phyloP scores from a whole-genome alignment of 2,329 filamentous ascomycete genomes.

The Cercospora sp. region DNA sequence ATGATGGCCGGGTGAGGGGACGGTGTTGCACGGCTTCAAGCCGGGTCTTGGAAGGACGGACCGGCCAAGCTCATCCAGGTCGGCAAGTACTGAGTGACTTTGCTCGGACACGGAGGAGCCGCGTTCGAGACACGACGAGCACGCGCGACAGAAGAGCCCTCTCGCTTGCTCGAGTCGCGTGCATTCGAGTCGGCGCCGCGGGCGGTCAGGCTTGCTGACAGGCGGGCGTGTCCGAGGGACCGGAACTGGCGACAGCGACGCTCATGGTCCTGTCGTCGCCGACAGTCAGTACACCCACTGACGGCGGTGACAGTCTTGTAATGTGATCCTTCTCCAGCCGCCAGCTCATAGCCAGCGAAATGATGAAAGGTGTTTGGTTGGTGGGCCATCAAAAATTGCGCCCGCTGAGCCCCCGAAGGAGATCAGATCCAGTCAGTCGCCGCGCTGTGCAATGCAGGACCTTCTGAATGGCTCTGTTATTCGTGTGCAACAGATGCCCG shows the following conservation, averaged over 20 bases:
- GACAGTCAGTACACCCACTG: too few species aligned
- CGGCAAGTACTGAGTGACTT: not conserved
- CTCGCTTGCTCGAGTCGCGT: too few species aligned
- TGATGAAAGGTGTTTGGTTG: not conserved
- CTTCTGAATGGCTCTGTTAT: not conserved
- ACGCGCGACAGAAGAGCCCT: too few species aligned
- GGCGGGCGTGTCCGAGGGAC: too few species aligned
- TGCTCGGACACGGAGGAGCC: too few species aligned
- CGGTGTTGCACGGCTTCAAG: not conserved
- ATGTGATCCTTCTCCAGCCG: not conserved
- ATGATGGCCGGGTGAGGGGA: not conserved
- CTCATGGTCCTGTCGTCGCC: too few species aligned
- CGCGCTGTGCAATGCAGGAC: conserved; percentile 17
- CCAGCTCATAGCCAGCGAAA: not conserved
- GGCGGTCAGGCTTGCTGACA: too few species aligned
- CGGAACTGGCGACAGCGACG: too few species aligned
- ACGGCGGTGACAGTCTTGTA: too few species aligned
- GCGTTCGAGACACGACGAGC: not conserved
- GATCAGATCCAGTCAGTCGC: conserved; percentile 8
- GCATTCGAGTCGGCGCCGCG: too few species aligned
- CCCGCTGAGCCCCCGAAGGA: conserved; percentile 15
- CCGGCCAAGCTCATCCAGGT: not conserved
- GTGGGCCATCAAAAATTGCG: conserved; percentile 16
- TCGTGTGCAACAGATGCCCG: not conserved
- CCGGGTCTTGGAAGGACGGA: not conserved